Conservation (phyloP, 768 basidiomycete species). For the Cystobasidium ongulense region DNA sequence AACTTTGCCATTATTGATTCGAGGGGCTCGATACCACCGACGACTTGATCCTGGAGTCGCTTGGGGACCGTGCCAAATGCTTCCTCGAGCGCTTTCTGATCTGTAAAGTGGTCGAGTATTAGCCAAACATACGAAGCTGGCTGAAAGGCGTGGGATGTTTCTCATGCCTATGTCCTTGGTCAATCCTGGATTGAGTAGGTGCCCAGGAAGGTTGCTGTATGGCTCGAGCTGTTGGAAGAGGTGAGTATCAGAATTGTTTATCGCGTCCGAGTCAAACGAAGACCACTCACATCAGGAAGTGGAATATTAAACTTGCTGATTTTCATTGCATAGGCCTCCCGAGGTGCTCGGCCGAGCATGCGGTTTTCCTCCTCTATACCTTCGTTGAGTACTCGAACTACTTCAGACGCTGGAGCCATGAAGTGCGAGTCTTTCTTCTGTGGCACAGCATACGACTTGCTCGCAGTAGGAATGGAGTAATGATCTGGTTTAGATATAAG, state of each 20-base stretch:
- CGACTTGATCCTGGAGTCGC: background rate
- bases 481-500: background rate
- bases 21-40: background rate
- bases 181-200: background rate
- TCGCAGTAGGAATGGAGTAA: background rate
- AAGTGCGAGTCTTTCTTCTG: constrained; percentile 1
- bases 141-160: too few species aligned
- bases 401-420: background rate
- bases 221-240: background rate
- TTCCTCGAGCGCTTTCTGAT: background rate
- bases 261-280: too few species aligned
- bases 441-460: constrained; percentile 3
- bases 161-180: too few species aligned
- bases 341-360: background rate
- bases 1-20: too few species aligned
- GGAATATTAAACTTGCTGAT: background rate
- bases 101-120: background rate
- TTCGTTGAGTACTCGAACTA: background rate
- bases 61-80: background rate
- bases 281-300: background rate
- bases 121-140: too few species aligned
- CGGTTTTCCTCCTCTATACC: background rate
- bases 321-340: background rate
- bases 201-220: background rate
- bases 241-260: background rate